phyloP scores from a whole-genome alignment of 371 early-diverging fungal species.

The Chytridium lagenaria region DNA sequence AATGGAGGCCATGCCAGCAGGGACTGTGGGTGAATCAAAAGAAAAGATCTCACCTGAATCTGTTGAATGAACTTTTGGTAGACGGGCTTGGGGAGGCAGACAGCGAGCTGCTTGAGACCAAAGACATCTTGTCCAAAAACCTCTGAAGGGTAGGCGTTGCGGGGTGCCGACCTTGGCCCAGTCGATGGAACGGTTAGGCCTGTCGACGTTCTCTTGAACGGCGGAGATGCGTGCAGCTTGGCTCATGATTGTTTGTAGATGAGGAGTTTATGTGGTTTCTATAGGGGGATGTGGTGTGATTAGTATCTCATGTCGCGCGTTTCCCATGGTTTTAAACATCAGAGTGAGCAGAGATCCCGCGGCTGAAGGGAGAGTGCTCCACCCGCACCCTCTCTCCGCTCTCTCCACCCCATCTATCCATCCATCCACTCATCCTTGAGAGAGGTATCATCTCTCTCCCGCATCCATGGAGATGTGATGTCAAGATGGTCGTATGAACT shows the following conservation, averaged over 20 bases:
- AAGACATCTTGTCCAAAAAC: slow-evolving; percentile 93
- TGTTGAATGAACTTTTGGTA: slow-evolving; percentile 89
- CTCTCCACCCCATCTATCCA: no score
- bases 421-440: no score
- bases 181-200: slow-evolving; percentile 61
- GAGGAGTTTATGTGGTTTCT: neutral
- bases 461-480: no score
- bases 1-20: no score
- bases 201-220: slow-evolving; percentile 42
- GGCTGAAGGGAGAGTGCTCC: no score
- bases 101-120: slow-evolving; percentile 81
- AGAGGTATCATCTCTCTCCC: no score
- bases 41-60: slow-evolving; percentile 50
- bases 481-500: no score
- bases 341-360: no score
- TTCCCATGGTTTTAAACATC: no score
- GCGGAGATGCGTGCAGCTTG: slow-evolving; percentile 45
- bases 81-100: slow-evolving; percentile 92
- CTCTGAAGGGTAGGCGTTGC: slow-evolving; percentile 79
- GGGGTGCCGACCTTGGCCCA: slow-evolving; percentile 73
- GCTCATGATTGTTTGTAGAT: slow-evolving; percentile 18
- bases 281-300: neutral
- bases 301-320: neutral
- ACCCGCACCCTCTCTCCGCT: no score
- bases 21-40: no score